A percentile compares a stretch with the other conserved stretches of the same genome.
phyloP scores from a whole-genome alignment of 768 basidiomycete species.

The Pleurotus djamor region DNA sequence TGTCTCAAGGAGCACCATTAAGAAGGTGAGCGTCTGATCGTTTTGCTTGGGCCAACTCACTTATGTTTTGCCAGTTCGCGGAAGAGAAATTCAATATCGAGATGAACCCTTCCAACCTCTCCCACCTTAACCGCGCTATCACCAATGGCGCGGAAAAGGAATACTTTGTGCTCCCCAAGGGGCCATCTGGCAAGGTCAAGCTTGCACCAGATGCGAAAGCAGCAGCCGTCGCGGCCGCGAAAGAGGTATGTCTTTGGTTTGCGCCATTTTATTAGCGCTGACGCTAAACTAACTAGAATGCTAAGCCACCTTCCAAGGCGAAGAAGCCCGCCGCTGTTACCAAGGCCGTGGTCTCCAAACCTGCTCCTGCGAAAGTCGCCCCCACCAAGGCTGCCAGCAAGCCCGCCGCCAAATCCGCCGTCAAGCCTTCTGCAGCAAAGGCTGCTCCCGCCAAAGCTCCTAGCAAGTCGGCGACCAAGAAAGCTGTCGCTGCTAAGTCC shows the following conservation, averaged over 20 bases:
- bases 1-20: constrained; percentile 4
- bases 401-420: constrained; percentile 27
- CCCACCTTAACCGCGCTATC: constrained; percentile 6
- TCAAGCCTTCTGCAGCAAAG: constrained; percentile 34
- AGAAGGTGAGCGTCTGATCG: not conserved
- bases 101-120: constrained; percentile 52
- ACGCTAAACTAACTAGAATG: constrained; percentile 30
- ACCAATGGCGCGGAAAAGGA: constrained; percentile 2
- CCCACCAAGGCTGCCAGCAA: constrained; percentile 26
- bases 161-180: constrained; percentile 4
- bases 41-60: not conserved
- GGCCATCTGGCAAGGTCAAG: constrained; percentile 7
- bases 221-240: constrained; percentile 35
- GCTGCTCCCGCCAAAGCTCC: constrained; percentile 11
- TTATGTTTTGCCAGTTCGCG: constrained; percentile 57
- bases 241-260: constrained; percentile 46
- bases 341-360: constrained; percentile 29
- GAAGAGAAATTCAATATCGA: constrained; percentile 80
- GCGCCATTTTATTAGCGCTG: constrained; percentile 5
- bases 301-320: constrained; percentile 39
- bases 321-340: constrained; percentile 24
- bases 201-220: constrained; percentile 24
- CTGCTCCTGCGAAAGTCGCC: constrained; percentile 24
- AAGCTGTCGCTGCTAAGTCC: constrained; percentile 15
- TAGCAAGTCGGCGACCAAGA: constrained; percentile 12